These are phyloP conservation scores for Leptodermis oblonga DNA, from an alignment of 257 asterid genomes.

Conservation along the genomic window DNA sequence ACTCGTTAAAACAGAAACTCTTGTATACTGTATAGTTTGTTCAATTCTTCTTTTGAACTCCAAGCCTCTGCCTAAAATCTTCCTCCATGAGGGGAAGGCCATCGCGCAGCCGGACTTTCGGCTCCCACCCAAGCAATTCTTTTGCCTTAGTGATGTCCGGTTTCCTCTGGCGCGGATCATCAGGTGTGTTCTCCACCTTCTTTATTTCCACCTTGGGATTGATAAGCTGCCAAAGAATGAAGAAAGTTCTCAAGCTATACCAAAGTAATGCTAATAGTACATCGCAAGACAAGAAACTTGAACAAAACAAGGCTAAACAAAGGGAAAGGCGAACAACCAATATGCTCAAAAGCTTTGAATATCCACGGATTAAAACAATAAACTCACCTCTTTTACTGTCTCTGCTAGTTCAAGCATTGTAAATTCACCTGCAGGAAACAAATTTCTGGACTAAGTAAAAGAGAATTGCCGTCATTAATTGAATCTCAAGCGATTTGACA, in stretches of 20 bases:
- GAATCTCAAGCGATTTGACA: not conserved
- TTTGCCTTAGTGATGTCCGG: conserved; percentile 89
- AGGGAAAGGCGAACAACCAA: too few species aligned
- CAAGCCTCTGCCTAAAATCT: conserved; percentile 80
- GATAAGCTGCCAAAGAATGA: conserved; percentile 50
- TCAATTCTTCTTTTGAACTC: conserved; percentile 34
- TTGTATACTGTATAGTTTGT: too few species aligned
- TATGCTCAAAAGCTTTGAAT: too few species aligned
- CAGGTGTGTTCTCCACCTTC: conserved; percentile 90
- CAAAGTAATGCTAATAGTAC: not conserved
- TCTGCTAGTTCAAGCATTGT: conserved; percentile 62
- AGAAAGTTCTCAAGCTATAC: not conserved
- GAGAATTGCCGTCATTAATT: not conserved
- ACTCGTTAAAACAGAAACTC: not conserved
- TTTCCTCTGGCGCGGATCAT: conserved; percentile 95
- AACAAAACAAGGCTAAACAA: not conserved
- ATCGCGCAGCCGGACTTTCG: conserved; percentile 66
- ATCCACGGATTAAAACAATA: not conserved
- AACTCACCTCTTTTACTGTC: conserved; percentile 50
- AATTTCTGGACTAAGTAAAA: not conserved
- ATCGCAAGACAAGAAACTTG: not conserved
- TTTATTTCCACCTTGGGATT: conserved; percentile 69
- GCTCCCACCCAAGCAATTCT: conserved; percentile 87
- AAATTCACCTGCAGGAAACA: conserved; percentile 41
- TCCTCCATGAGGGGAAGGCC: conserved; percentile 98